Evolutionary conservation across 495 filamentous ascomycete genomes (phyloP), one percentile per base, ranked within the genome.

Genomic region (Neurospora terricola): DNA sequence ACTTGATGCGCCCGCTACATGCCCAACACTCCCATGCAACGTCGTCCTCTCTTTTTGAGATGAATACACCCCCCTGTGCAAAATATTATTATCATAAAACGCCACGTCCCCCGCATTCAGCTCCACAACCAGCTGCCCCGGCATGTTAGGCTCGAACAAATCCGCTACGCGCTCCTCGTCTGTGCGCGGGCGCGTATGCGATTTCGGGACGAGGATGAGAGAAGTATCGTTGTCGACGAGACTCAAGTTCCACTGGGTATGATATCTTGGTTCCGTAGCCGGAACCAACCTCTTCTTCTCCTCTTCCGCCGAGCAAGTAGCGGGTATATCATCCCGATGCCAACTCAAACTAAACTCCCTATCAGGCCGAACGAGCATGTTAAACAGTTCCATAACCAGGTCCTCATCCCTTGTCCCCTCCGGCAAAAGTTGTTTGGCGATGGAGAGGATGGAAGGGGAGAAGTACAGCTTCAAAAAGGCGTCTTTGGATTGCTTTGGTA

Each of bases 41-140:
- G 93, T 96, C 83, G 92, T 83, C 73, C 93, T 81, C 80, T 91
- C 90, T 77, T 83, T 86, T n/a, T 72, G 76, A 0, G 78, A 82
- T 5, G 84, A 81, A 77, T 96, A 96, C n/a, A 90, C 87, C 1
- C 92, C 93, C 2, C 93, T 85, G 72, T 96, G 93, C 78, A 95
- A 73, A 70, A 96, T 95, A 82, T 96, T 94, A 74, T 93, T 94
- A 81, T 96, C 88, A 78, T 96, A 95, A 77, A 96, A 96, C 42
- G 92, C 91, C 9, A 90, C 85, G 79, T 95, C 93, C 0, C 93
- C 93, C 0, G 92, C 83, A 76, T 88, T 80, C 75, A 94, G 78
- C 78, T 81, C 72, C 38, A 95, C 93, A 21, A 86, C 80, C 37
- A 90, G 74, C 82, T 91, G 87, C 4, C 84, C 88, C 14, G 90